Base-by-base conservation (phyloP, 1,284 basidiomycete genomes). In the Cutaneotrichosporon curvatum region DNA sequence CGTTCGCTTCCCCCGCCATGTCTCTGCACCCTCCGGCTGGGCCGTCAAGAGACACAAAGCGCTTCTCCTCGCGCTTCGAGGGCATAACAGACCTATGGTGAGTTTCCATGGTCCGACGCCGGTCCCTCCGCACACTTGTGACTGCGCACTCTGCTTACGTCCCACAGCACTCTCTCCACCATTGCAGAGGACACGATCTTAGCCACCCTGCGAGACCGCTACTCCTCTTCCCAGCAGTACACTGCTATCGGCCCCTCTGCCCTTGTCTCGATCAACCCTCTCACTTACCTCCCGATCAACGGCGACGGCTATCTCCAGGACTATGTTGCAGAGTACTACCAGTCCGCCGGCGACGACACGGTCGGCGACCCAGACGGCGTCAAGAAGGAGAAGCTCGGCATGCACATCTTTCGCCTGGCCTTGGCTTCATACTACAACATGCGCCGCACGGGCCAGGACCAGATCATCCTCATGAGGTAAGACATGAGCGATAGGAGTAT, bases 361-460 rank as follows among this genome's bases (percentile, higher is more conserved):
- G 48, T 58, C 12, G 58, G 56, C 15, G 56, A 56, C 21, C 50
- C 47, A 7, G 48, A 48, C 15, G 55, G 48, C 37, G 30, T 33
- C 42, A 40, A 48, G 21, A 62, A 63, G 49, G 61, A 63, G 36
- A 37, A 40, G 19, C 74, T 84, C 0, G 79, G 81, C 0, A 87
- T 87, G 2, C 88, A 91, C 64, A 82, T 97, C 45, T 97, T 94
- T 70, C 83, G 88, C 55, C 77, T 87, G 32, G 86, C 87, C 7
- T 84, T 90, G 65, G 84, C 86, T 73, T 84, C 88, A 11, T 97
- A 95, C 74, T 96, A 91, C 70, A 90, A 97, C 73, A 96, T 97
- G 90, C 78, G 82, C 42, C 77, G 94, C 57, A 97, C 92, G 0
- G 80, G 81, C 1, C 88, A 95, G 74, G 94, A 98, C 71, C 91